Percentiles rank a stretch among this genome's conserved stretches.
These are phyloP conservation scores for Alternaria sp. DNA, from an alignment of 2,329 filamentous ascomycete genomes.

Conservation along the genomic window DNA sequence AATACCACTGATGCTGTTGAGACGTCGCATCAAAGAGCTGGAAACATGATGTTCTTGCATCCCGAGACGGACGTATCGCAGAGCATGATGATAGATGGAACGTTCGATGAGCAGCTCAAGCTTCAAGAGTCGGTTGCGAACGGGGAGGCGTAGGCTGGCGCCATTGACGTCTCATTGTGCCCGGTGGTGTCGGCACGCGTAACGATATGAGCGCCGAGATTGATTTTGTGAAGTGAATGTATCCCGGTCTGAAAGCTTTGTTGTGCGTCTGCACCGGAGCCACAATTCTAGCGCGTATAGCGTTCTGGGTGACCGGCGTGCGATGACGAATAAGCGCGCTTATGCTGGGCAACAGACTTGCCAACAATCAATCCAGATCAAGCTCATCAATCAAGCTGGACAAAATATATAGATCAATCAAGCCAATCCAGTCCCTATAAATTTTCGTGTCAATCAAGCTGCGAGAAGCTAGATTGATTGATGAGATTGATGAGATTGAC, in stretches of 20 bases:
- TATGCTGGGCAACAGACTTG: conserved; percentile 56
- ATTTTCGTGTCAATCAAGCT: too few relatives aligned
- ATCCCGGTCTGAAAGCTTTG: conserved; percentile 61
- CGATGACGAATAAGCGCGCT: conserved; percentile 70
- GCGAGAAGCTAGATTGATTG: too few relatives aligned
- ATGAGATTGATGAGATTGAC: too few relatives aligned
- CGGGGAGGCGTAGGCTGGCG: conserved; percentile 16
- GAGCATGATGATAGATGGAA: conserved; percentile 28
- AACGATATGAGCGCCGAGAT: conserved; percentile 48
- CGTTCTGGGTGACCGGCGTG: conserved; percentile 65
- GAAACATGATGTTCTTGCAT: conserved; percentile 28
- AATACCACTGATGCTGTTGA: conserved; percentile 36
- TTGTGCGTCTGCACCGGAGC: conserved; percentile 72
- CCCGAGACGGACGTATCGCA: conserved; percentile 32
- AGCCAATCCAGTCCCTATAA: too few relatives aligned
- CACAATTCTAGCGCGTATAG: conserved; percentile 64
- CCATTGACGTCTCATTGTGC: conserved; percentile 69
- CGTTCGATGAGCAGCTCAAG: conserved; percentile 27
- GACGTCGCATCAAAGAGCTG: conserved; percentile 28
- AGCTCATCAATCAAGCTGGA: too few relatives aligned
- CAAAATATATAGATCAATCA: too few relatives aligned
- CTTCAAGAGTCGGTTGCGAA: conserved; percentile 20
- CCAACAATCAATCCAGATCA: too few relatives aligned
- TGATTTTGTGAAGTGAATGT: conserved; percentile 58
- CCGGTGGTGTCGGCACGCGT: conserved; percentile 65